These are phyloP conservation scores for Myxozyma lipomycoides DNA, from an alignment of 805 yeast species.

Conservation along the genomic window DNA sequence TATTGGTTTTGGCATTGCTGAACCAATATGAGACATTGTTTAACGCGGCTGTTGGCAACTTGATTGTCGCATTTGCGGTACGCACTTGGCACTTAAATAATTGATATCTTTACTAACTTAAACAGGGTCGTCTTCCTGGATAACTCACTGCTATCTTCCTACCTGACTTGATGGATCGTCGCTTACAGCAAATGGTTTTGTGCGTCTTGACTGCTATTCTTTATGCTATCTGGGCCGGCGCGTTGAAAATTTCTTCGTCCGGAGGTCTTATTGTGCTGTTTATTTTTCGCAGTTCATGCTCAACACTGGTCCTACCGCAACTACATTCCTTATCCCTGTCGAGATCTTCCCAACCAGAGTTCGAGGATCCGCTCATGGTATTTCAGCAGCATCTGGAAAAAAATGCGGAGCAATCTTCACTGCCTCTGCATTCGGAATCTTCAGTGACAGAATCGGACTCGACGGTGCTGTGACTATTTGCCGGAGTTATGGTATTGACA, in stretches of 20 bases:
- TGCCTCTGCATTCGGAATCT: conserved; percentile 48
- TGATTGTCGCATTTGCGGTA: no score
- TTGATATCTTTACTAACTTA: no score
- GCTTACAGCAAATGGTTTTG: no score
- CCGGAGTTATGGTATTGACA: neutral
- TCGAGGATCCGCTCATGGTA: conserved; percentile 65
- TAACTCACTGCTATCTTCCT: no score
- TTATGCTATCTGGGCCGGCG: conserved; percentile 78
- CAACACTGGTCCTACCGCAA: conserved; percentile 67
- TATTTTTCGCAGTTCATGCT: conserved; percentile 62
- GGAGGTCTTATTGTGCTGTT: conserved; percentile 69
- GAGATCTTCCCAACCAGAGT: conserved; percentile 62
- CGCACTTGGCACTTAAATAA: no score
- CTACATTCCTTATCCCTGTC: conserved; percentile 61
- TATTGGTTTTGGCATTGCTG: no score
- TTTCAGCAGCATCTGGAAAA: conserved; percentile 63
- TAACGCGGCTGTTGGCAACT: no score
- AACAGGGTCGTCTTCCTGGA: no score
- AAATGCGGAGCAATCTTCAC: no score
- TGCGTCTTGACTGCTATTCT: conserved; percentile 69
- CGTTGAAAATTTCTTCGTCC: conserved; percentile 61
- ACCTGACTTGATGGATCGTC: no score
- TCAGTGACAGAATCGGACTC: neutral
- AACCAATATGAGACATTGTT: no score
- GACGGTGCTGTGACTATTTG: neutral